Evolutionary conservation across 805 yeast genomes (phyloP).

Genomic region (Nakazawaea sp.): DNA sequence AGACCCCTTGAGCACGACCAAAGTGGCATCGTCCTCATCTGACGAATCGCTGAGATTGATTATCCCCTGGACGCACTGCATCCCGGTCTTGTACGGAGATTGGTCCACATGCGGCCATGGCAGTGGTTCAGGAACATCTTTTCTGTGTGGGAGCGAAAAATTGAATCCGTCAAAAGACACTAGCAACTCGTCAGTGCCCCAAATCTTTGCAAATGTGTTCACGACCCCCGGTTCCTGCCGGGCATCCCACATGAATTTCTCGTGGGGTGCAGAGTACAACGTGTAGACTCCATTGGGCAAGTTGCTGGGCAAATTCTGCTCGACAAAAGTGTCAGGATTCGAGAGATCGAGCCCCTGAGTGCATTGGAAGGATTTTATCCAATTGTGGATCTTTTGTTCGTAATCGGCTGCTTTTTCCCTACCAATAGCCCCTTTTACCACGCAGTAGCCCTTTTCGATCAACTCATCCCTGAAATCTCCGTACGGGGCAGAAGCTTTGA

Average conservation of each 20-base stretch:
- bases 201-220: constrained; percentile 20
- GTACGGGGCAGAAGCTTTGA: constrained; percentile 9
- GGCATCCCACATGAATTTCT: constrained; percentile 27
- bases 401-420: constrained; percentile 18
- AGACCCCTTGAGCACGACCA: constrained; percentile 22
- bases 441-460: constrained; percentile 22
- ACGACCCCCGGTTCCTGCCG: constrained; percentile 22
- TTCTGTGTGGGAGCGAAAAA: constrained; percentile 20
- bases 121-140: constrained; percentile 11
- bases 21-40: constrained; percentile 24
- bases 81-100: constrained; percentile 22
- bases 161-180: constrained; percentile 28
- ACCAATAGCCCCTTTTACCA: constrained; percentile 23
- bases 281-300: constrained; percentile 13
- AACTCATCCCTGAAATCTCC: constrained; percentile 26
- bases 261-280: constrained; percentile 21
- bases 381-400: constrained; percentile 17
- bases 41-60: constrained; percentile 19
- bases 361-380: constrained; percentile 16
- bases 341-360: constrained; percentile 18
- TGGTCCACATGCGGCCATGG: constrained; percentile 30
- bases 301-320: constrained; percentile 22
- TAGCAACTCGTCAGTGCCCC: constrained; percentile 26
- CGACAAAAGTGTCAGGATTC: constrained; percentile 22
- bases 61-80: constrained; percentile 27